These are phyloP conservation scores for Suhomyces xylopsoci DNA, from an alignment of 805 yeast species.

Conservation along the genomic window DNA sequence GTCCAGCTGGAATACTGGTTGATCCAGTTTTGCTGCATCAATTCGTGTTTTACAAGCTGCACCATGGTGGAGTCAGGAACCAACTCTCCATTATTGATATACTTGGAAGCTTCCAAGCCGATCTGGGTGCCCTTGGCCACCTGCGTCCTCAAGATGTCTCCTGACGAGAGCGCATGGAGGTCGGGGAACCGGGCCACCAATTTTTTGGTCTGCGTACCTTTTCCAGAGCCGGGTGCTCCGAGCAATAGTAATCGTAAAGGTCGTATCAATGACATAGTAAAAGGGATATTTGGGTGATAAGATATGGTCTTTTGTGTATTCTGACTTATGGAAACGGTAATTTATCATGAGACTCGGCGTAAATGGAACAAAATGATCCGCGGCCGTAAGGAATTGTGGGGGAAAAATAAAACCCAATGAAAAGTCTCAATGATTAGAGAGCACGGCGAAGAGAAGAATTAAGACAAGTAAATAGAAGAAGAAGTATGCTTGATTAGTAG, in stretches of 20 bases:
- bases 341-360: not conserved
- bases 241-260: conserved; percentile 69
- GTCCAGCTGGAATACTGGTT: conserved; percentile 56
- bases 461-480: too few species aligned
- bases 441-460: too few species aligned
- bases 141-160: conserved; percentile 75
- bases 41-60: conserved; percentile 49
- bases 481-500: too few species aligned
- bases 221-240: conserved; percentile 96
- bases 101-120: conserved; percentile 55
- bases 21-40: conserved; percentile 44
- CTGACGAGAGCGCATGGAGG: conserved; percentile 69
- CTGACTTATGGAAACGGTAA: not conserved
- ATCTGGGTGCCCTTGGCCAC: conserved; percentile 51
- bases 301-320: too few species aligned
- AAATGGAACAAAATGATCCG: not conserved
- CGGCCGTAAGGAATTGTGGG: not conserved
- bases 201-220: conserved; percentile 81
- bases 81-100: conserved; percentile 61
- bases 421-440: too few species aligned
- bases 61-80: conserved; percentile 75
- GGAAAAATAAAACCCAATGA: too few species aligned
- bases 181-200: conserved; percentile 52
- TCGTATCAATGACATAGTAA: conserved; percentile 2
- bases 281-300: not conserved